Evolutionary conservation across 164 flowering plant species (phyloP), one percentile per base, ranked within the genome.

Genomic region (Chloranthus sessilifolius): DNA sequence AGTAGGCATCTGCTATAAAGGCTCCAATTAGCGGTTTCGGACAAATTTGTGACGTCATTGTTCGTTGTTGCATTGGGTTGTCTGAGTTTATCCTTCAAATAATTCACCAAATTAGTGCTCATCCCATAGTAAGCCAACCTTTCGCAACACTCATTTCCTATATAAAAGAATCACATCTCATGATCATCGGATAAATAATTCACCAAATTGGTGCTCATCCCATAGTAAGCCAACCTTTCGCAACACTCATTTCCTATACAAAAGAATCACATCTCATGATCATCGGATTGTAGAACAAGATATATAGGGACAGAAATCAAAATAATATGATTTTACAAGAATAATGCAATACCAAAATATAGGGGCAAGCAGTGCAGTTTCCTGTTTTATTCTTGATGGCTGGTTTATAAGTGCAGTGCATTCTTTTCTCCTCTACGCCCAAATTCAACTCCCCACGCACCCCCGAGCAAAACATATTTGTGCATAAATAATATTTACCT

Each of bases 61-160:
- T 59, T 21, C 4, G 79, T 73, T 11, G 55, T 17, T 27, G 53
- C 68, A 47, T 43, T 68, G 34, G 62, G 62, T 43, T 65, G 65
- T 44, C 66, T 52, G 42, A 74, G 71, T 6, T 48, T 63, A 21
- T 7, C 10, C 28, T 42, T 51, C 6, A 71, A 56, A 50, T 68
- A 74, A 46, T 54, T 55, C 33, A 74, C 75, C 41, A 74, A 50
- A 61, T 71, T 74, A 12, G 75, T 68, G 16, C 69, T 40, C 75
- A 74, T 71, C n/a, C 79, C 79, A 56, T 68, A 71, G 52, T 71
- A 74, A 26, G 75, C 75, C 65, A 74, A 47, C 46, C 73, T 63
- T 59, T 71, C 75, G 36, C 75, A 68, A 41, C 73, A 65, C 65
- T 74, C 79, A 40, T 66, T 66, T n/a, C 73, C 77, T 72, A 66